A percentile compares a stretch with the other conserved stretches of the same genome.
Evolutionary conservation across 2,329 filamentous ascomycete genomes (phyloP).

Genomic region (Aspergillus brasiliensis): DNA sequence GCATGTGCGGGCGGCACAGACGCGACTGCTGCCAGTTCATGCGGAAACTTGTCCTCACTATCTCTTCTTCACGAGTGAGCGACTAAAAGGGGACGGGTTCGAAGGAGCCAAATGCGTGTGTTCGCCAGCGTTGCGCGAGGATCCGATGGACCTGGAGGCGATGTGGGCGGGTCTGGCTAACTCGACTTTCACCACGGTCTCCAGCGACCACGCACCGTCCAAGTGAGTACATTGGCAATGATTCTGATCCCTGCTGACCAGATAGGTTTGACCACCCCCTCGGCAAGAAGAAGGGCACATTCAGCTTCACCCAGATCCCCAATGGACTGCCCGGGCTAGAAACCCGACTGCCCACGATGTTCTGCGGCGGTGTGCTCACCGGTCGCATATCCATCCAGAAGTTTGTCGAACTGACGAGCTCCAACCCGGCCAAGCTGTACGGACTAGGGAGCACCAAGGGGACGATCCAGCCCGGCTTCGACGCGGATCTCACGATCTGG

Average conservation of each 20-base stretch:
- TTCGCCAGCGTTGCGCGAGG: slow-evolving; percentile 53
- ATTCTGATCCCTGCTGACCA: not conserved
- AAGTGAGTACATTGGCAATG: slow-evolving; percentile 20
- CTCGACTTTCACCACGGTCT: slow-evolving; percentile 58
- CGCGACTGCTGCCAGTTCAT: slow-evolving; percentile 54
- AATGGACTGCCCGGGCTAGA: slow-evolving; percentile 49
- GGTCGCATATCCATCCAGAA: slow-evolving; percentile 38
- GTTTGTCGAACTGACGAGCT: slow-evolving; percentile 49
- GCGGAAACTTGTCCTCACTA: slow-evolving; percentile 63
- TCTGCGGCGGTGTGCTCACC: slow-evolving; percentile 26
- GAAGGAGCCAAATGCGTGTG: slow-evolving; percentile 58
- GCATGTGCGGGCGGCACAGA: slow-evolving; percentile 55
- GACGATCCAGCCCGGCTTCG: slow-evolving; percentile 44
- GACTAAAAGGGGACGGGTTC: slow-evolving; percentile 44
- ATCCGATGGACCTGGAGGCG: slow-evolving; percentile 50
- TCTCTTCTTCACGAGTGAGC: slow-evolving; percentile 54
- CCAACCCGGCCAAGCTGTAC: slow-evolving; percentile 50
- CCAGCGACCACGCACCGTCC: slow-evolving; percentile 51
- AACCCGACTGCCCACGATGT: slow-evolving; percentile 45
- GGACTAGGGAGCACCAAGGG: slow-evolving; percentile 45
- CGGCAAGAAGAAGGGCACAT: slow-evolving; percentile 42
- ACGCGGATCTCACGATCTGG: slow-evolving; percentile 50
- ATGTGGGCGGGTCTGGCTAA: slow-evolving; percentile 57
- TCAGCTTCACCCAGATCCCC: slow-evolving; percentile 44
- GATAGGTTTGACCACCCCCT: slow-evolving; percentile 30